These are phyloP conservation scores for Suhomyces xylopsoci DNA, from an alignment of 805 yeast species.

Conservation along the genomic window DNA sequence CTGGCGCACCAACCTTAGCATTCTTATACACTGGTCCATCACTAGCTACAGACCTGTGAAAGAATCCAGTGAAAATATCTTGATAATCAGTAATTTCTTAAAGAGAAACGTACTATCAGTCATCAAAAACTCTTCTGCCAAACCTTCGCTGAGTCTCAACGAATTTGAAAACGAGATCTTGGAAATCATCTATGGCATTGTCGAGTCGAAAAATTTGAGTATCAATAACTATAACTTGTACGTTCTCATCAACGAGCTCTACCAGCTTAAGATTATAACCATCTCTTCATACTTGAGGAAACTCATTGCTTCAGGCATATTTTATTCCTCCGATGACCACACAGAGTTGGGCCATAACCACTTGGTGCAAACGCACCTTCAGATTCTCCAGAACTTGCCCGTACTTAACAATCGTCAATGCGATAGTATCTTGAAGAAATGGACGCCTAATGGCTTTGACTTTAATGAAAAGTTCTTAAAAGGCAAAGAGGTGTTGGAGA, in stretches of 20 bases:
- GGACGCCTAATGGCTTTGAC: slow-evolving; percentile 33
- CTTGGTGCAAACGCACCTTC: slow-evolving; percentile 45
- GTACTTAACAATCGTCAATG: slow-evolving; percentile 53
- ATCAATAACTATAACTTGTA: slow-evolving; percentile 26
- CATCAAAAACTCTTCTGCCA: slow-evolving; percentile 11
- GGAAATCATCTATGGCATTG: slow-evolving; percentile 35
- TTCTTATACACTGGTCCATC: slow-evolving; percentile 40
- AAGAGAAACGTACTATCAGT: slow-evolving; percentile 33
- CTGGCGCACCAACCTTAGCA: slow-evolving; percentile 36
- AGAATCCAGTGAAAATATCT: slow-evolving; percentile 28
- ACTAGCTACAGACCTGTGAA: slow-evolving; percentile 34
- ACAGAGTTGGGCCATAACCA: slow-evolving; percentile 17
- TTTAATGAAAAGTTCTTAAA: slow-evolving; percentile 37
- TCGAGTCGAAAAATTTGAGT: slow-evolving; percentile 17
- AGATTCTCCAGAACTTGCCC: slow-evolving; percentile 58
- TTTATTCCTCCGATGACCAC: slow-evolving; percentile 44
- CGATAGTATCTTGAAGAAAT: slow-evolving; percentile 51
- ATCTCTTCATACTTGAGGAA: slow-evolving; percentile 71
- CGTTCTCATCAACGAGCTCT: slow-evolving; percentile 52
- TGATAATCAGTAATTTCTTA: slow-evolving; percentile 43
- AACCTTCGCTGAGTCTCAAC: slow-evolving; percentile 25
- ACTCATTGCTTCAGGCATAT: slow-evolving; percentile 81
- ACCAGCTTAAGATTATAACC: slow-evolving; percentile 48
- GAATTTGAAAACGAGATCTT: slow-evolving; percentile 43
- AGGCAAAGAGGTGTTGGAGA: slow-evolving; percentile 31